Evolutionary conservation across 2,329 filamentous ascomycete genomes (phyloP).

Genomic region (Pyrenophora graminea): DNA sequence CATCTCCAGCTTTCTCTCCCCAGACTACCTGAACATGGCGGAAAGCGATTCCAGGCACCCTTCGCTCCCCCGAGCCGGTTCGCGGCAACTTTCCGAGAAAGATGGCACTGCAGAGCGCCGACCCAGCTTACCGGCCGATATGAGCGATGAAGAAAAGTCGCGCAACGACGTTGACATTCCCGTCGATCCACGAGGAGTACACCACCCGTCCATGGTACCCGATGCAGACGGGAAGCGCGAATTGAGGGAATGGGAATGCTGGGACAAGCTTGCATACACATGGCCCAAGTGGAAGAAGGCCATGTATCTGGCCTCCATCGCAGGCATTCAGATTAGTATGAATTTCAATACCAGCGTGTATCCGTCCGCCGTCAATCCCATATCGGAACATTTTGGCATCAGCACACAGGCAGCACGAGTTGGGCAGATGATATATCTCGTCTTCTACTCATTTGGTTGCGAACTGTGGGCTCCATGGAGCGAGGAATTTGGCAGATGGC

Average conservation of each 20-base stretch:
- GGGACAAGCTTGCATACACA: constrained; percentile 52
- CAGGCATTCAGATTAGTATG: constrained; percentile 60
- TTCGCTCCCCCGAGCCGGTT: constrained; percentile 10
- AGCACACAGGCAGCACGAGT: constrained; percentile 29
- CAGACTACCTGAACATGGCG: constrained; percentile 3
- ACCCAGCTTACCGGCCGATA: constrained; percentile 8
- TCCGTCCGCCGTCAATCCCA: constrained; percentile 55
- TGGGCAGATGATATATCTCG: constrained; percentile 60
- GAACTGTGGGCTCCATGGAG: constrained; percentile 82
- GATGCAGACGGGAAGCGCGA: constrained; percentile 24
- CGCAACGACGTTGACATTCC: constrained; percentile 2
- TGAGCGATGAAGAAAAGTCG: constrained; percentile 20
- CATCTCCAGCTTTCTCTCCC: constrained; percentile 11
- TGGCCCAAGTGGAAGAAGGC: constrained; percentile 57
- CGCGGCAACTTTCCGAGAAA: constrained; percentile 5
- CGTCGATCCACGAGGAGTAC: constrained; percentile 11
- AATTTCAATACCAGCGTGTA: constrained; percentile 62
- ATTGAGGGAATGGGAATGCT: constrained; percentile 50
- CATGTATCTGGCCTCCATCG: constrained; percentile 57
- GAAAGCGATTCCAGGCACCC: constrained; percentile 12
- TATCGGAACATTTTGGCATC: constrained; percentile 63
- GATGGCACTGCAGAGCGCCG: constrained; percentile 5
- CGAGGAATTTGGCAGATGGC: constrained; percentile 70
- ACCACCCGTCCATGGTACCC: constrained; percentile 14
- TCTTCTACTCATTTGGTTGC: constrained; percentile 81